These are phyloP conservation scores for Apocynum venetum DNA, from an alignment of 257 asterid species.

Conservation along the genomic window DNA sequence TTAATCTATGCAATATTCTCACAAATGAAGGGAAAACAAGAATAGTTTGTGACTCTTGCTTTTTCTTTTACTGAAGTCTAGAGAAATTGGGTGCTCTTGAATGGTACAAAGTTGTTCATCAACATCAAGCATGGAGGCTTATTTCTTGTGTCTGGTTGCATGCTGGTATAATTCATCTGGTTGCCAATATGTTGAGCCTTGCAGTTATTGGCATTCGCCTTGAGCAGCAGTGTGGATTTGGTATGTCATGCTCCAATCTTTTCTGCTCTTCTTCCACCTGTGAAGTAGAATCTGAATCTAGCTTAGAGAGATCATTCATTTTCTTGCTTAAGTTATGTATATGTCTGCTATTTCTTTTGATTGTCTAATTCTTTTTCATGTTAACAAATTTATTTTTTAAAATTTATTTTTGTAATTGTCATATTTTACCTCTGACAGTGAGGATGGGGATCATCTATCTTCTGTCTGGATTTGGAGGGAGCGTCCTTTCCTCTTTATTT, in stretches of 20 bases:
- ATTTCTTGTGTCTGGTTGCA: slow-evolving; percentile 88
- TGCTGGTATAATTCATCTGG: slow-evolving; percentile 77
- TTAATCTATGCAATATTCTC: too few species aligned
- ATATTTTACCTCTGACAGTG: slow-evolving; percentile 36
- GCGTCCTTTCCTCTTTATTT: slow-evolving; percentile 64
- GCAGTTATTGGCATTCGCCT: slow-evolving; percentile 83
- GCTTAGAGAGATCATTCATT: neutral
- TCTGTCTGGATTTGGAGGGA: slow-evolving; percentile 83
- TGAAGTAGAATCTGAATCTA: neutral
- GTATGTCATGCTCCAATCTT: slow-evolving; percentile 32
- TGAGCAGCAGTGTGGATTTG: slow-evolving; percentile 88
- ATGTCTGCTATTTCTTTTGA: neutral
- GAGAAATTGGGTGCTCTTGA: slow-evolving; percentile 72
- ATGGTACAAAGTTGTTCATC: slow-evolving; percentile 70
- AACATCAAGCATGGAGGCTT: slow-evolving; percentile 87
- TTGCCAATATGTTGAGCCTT: slow-evolving; percentile 75
- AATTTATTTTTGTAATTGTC: neutral
- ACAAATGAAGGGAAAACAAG: neutral
- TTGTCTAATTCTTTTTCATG: neutral
- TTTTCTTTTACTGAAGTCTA: slow-evolving; percentile 41
- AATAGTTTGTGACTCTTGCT: slow-evolving; percentile 7
- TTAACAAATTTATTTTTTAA: neutral
- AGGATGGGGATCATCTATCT: slow-evolving; percentile 65
- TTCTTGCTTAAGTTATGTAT: neutral
- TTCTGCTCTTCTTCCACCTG: neutral